Evolutionary conservation across 768 basidiomycete species (phyloP).

Genomic region (Suillus luteus): DNA sequence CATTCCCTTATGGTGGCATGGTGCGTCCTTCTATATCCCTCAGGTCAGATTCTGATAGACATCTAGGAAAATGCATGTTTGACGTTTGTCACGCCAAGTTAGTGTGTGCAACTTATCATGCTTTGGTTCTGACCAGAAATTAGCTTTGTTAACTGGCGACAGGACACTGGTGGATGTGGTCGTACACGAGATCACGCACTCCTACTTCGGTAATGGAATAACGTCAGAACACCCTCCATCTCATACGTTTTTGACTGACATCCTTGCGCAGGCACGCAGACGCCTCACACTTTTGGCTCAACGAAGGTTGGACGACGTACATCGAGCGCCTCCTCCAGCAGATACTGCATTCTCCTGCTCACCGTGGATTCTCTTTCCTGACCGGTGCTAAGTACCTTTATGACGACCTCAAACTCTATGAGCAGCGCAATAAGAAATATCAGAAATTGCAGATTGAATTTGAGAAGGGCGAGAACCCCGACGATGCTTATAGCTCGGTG

Average conservation of each 20-base stretch:
- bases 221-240: conserved; percentile 48
- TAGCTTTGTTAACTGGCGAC: conserved; percentile 86
- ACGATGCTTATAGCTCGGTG: conserved; percentile 72
- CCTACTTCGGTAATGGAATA: conserved; percentile 92
- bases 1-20: conserved; percentile 94
- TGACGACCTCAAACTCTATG: conserved; percentile 68
- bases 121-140: background rate
- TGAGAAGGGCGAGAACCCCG: conserved; percentile 71
- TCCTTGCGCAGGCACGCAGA: conserved; percentile 55
- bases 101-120: conserved; percentile 19
- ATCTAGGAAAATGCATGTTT: conserved; percentile 85
- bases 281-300: conserved; percentile 84
- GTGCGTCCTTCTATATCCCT: conserved; percentile 32
- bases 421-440: conserved; percentile 60
- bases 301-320: conserved; percentile 94
- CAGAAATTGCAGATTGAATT: conserved; percentile 81
- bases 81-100: conserved; percentile 87
- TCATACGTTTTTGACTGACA: conserved; percentile 9
- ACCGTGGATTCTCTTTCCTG: conserved; percentile 79
- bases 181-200: conserved; percentile 84
- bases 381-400: conserved; percentile 72
- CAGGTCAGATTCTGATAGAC: background rate
- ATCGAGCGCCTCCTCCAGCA: conserved; percentile 81
- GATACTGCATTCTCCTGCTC: conserved; percentile 67
- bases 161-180: conserved; percentile 85